Evolutionary conservation across 2,329 filamentous ascomycete genomes (phyloP).

Genomic region (Penicillium oxalicum): DNA sequence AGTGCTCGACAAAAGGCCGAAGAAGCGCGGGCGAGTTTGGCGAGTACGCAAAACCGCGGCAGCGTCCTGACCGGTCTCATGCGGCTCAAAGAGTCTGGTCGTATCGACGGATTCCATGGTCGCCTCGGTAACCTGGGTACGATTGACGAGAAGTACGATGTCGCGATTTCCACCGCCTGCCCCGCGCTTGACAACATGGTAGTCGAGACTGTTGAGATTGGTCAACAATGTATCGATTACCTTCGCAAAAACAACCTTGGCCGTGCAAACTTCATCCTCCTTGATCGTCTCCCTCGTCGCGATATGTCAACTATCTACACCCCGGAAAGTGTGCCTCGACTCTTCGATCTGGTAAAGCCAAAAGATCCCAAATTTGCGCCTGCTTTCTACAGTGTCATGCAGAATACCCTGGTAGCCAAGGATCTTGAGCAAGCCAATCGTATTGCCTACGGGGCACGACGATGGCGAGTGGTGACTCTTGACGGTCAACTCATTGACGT

Average conservation of each 20-base stretch:
- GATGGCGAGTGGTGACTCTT: conserved; percentile 95
- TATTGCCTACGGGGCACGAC: conserved; percentile 86
- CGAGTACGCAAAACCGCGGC: conserved; percentile 84
- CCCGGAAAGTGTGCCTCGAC: conserved; percentile 81
- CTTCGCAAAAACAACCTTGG: conserved; percentile 95
- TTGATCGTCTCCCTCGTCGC: conserved; percentile 75
- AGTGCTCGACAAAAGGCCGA: conserved; percentile 90
- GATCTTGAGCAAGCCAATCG: conserved; percentile 95
- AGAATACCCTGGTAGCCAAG: conserved; percentile 88
- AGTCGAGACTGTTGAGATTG: conserved; percentile 90
- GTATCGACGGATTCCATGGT: conserved; percentile 95
- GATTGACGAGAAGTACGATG: conserved; percentile 89
- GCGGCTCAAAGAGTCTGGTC: conserved; percentile 90
- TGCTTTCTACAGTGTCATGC: conserved; percentile 91
- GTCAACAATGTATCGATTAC: conserved; percentile 97
- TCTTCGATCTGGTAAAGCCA: conserved; percentile 87
- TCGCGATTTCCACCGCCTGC: conserved; percentile 97
- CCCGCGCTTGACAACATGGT: conserved; percentile 90
- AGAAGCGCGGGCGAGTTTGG: conserved; percentile 84
- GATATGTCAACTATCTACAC: conserved; percentile 77
- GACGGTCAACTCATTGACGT: conserved; percentile 95
- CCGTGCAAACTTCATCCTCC: conserved; percentile 91
- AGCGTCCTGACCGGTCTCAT: conserved; percentile 88
- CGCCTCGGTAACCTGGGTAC: conserved; percentile 88
- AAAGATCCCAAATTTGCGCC: conserved; percentile 82